Evolutionary conservation across 768 basidiomycete species (phyloP).

Genomic region (Lactarius vividus): DNA sequence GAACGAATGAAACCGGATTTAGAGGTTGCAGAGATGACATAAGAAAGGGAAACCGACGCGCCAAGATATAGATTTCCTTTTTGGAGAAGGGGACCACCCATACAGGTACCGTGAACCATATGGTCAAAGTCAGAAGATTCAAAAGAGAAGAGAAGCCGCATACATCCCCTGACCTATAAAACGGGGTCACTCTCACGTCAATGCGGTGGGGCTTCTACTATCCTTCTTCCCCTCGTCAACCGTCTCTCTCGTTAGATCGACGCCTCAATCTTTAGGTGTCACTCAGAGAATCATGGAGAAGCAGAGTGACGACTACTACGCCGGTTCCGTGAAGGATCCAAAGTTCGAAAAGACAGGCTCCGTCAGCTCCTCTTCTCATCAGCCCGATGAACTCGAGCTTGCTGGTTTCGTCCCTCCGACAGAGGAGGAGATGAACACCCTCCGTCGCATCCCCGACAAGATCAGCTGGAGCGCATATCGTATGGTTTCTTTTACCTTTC

Average conservation of each 20-base stretch:
- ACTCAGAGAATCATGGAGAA: conserved; percentile 19
- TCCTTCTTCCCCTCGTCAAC: background rate
- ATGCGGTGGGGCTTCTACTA: background rate
- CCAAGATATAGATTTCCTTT: background rate
- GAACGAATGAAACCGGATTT: background rate
- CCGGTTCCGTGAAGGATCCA: conserved; percentile 14
- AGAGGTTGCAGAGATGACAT: background rate
- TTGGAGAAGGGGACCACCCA: background rate
- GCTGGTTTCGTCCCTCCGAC: conserved; percentile 28
- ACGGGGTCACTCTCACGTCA: background rate
- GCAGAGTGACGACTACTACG: conserved; percentile 21
- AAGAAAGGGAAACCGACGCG: background rate
- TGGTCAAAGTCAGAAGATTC: conserved; percentile 6
- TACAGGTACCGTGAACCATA: conserved; percentile 5
- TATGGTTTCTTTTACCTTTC: background rate
- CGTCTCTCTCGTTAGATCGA: background rate
- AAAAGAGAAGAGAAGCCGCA: background rate
- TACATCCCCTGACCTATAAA: conserved; percentile 1
- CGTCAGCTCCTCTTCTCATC: background rate
- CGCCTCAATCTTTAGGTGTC: background rate
- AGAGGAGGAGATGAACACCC: conserved; percentile 28
- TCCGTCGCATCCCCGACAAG: conserved; percentile 31
- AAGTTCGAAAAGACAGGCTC: conserved; percentile 2
- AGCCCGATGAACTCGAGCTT: conserved; percentile 2
- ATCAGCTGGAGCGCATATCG: conserved; percentile 29